Evolutionary conservation across 352 stramenopile genomes (phyloP), one percentile per base, ranked within the genome.

Genomic region (Pythium sukuiense): DNA sequence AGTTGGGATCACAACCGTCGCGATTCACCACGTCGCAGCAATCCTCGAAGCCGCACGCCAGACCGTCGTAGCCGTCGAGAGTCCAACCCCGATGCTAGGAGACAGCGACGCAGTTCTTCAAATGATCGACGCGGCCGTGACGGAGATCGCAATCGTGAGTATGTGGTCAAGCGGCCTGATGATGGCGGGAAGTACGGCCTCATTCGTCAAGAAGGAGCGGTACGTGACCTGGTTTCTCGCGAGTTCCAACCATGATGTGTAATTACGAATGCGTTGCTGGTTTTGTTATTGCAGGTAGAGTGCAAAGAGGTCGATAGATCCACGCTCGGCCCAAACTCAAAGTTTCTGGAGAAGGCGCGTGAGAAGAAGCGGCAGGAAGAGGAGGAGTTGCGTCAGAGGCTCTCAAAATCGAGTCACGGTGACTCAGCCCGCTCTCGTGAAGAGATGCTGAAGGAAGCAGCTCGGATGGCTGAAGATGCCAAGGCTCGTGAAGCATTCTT

Each of bases 391-490:
- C 75, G 66, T 6, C 79, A 73, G 11, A 92, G 89, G 55, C 69
- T 94, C 3, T 70, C 72, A 16, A 92, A 90, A 57, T 61, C 65
- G 2, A 69, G 59, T n/a, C 62, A 62, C 26, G 39, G 46, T 20
- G 46, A 45, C 41, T 60, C 70, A 12, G 35, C 58, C 7, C 26
- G 63, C 73, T 84, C 80, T 9, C 70, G 82, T 12, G 85, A 93
- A n/a, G 83, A 92, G 33, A 91, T 88, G 61, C 64, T 73, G 41
- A 72, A 71, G 12, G 79, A 87, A 60, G 83, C 76, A 2, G 76
- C 72, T 55, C 79, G 89, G 50, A 95, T 96, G 88, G 64, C 87
- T 2, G 80, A 90, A 43, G 81, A 95, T 65, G 88, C 83, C 24
- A 78, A 85, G 30, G 74, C 84, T 45, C 83, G 83, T 1, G 88